Evolutionary conservation across 23 red algal species (phyloP).

Genomic region (Gracilaria gracilis): DNA sequence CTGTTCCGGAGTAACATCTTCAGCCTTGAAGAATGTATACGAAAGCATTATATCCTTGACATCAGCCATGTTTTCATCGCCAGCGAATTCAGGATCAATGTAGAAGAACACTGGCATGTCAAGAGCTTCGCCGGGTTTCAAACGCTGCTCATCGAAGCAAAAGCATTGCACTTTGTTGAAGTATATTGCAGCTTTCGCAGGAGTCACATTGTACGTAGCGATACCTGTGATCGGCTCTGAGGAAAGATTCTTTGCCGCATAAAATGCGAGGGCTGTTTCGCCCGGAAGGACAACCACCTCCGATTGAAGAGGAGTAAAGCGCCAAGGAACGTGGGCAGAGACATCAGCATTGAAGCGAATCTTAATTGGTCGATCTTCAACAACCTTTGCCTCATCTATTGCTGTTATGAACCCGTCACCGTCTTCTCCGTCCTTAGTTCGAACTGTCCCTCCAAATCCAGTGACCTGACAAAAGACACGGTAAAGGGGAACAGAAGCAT

Average conservation of each 20-base stretch:
- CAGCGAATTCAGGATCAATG: conserved; percentile 90
- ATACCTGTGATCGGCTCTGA: conserved; percentile 86
- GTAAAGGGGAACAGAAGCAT: conserved; percentile 97
- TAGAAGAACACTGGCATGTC: conserved; percentile 99
- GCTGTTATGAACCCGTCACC: conserved; percentile 68
- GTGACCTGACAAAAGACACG: conserved; percentile 99
- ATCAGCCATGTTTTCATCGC: conserved; percentile 94
- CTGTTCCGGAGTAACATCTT: conserved; percentile 90
- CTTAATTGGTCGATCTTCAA: conserved; percentile 76
- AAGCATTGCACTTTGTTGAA: conserved; percentile 99
- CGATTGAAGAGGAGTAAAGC: conserved; percentile 86
- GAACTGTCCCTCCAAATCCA: conserved; percentile 91
- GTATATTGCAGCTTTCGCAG: conserved; percentile 95
- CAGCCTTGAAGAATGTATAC: conserved; percentile 98
- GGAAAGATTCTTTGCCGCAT: conserved; percentile 88
- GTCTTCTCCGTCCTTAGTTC: conserved; percentile 45
- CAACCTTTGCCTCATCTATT: conserved; percentile 69
- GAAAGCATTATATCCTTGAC: conserved; percentile 91
- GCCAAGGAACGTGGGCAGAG: conserved; percentile 80
- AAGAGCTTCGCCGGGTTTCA: conserved; percentile 87
- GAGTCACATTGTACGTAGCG: conserved; percentile 97
- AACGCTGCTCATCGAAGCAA: conserved; percentile 98
- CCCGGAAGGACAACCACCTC: conserved; percentile 83
- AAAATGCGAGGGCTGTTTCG: conserved; percentile 97
- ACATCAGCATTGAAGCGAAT: conserved; percentile 96